phyloP scores from a whole-genome alignment of 306 rosid species.

The Lathyrus sativus region DNA sequence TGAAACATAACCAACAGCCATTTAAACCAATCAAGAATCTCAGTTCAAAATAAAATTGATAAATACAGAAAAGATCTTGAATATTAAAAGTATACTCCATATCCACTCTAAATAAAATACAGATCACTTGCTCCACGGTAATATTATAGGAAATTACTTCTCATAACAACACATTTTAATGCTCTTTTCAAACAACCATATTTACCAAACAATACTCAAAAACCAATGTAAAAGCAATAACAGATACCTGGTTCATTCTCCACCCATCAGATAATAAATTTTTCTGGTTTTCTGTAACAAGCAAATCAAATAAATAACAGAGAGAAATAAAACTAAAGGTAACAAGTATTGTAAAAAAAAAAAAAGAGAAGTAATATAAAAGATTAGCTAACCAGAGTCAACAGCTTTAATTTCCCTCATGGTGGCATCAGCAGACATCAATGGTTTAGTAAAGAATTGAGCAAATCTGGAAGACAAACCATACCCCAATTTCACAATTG shows the following conservation, averaged over 20 bases:
- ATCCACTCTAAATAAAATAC: slow-evolving; percentile 28
- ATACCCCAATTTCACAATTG: slow-evolving; percentile 31
- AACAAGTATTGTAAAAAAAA: neutral
- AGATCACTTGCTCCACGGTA: slow-evolving; percentile 12
- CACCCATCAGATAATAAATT: slow-evolving; percentile 83
- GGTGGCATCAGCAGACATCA: slow-evolving; percentile 97
- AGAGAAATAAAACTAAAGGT: slow-evolving; percentile 19
- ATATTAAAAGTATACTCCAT: neutral
- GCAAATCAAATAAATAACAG: slow-evolving; percentile 13
- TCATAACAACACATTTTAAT: slow-evolving; percentile 13
- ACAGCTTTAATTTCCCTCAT: slow-evolving; percentile 96
- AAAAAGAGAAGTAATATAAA: neutral
- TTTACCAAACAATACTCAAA: slow-evolving; percentile 14
- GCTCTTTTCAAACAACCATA: slow-evolving; percentile 21
- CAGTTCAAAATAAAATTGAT: slow-evolving; percentile 13
- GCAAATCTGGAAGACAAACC: slow-evolving; percentile 67
- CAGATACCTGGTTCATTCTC: slow-evolving; percentile 86
- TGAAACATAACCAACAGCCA: slow-evolving; percentile 8
- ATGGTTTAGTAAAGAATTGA: slow-evolving; percentile 88
- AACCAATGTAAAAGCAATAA: slow-evolving; percentile 31
- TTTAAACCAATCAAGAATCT: slow-evolving; percentile 30
- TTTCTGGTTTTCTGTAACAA: slow-evolving; percentile 78
- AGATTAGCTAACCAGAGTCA: slow-evolving; percentile 79
- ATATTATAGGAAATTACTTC: slow-evolving; percentile 7
- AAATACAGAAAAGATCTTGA: slow-evolving; percentile 15